Conservation (phyloP, 306 rosid genomes). For the Acmispon strigosus region DNA sequence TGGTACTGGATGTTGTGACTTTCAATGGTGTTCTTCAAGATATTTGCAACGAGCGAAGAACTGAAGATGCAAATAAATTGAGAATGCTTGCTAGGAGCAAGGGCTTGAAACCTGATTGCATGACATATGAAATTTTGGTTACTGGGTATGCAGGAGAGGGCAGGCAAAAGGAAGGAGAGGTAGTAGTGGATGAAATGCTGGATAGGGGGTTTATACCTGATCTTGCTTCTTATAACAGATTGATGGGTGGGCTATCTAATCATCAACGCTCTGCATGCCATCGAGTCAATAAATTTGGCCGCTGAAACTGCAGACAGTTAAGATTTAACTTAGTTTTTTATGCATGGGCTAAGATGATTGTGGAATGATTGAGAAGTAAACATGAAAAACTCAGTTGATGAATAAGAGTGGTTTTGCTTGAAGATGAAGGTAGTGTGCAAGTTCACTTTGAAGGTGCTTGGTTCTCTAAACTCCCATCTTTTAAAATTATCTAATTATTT, state of each 20-base stretch:
- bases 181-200: slow-evolving; percentile 73
- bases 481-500: not conserved
- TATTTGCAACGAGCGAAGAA: slow-evolving; percentile 45
- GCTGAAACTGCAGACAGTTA: slow-evolving; percentile 5
- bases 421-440: not conserved
- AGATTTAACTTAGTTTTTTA: not conserved
- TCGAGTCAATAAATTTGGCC: slow-evolving; percentile 1
- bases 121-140: slow-evolving; percentile 50
- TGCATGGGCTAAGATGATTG: not conserved
- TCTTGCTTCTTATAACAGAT: slow-evolving; percentile 57
- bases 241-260: slow-evolving; percentile 45
- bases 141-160: slow-evolving; percentile 54
- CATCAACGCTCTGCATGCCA: not conserved
- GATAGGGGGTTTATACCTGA: slow-evolving; percentile 67
- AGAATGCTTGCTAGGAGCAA: slow-evolving; percentile 51
- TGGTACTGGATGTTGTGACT: slow-evolving; percentile 60
- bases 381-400: not conserved
- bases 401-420: not conserved
- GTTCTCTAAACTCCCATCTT: not conserved
- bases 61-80: slow-evolving; percentile 59
- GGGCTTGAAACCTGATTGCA: slow-evolving; percentile 56
- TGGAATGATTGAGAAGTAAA: not conserved
- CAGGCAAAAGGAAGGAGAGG: slow-evolving; percentile 39
- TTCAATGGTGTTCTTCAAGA: slow-evolving; percentile 60
- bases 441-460: not conserved